phyloP scores from a whole-genome alignment of 2,329 filamentous ascomycete species.

The Phialophora chinensis region DNA sequence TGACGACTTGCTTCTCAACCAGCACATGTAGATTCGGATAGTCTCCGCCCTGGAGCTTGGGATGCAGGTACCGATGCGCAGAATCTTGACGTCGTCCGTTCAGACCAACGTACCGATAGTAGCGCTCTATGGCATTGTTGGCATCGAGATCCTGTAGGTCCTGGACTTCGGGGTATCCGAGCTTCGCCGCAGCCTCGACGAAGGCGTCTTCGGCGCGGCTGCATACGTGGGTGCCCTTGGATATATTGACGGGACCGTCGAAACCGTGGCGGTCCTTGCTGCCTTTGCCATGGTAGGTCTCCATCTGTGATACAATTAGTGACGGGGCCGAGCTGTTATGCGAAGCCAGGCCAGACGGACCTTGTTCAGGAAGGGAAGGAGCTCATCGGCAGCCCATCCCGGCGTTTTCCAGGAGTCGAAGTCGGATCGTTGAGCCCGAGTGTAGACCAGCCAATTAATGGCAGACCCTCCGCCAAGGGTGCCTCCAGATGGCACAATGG shows the following conservation, averaged over 20 bases:
- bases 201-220: conserved; percentile 56
- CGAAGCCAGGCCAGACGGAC: conserved; percentile 35
- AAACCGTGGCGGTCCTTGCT: conserved; percentile 57
- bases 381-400: conserved; percentile 60
- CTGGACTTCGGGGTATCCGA: conserved; percentile 59
- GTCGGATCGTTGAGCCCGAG: conserved; percentile 46
- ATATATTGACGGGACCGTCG: conserved; percentile 63
- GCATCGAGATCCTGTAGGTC: conserved; percentile 54
- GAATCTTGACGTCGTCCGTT: conserved; percentile 65
- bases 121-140: conserved; percentile 52
- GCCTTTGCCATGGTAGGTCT: conserved; percentile 61
- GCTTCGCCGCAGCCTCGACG: conserved; percentile 53
- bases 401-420: conserved; percentile 59
- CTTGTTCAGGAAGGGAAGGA: conserved; percentile 61
- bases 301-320: conserved; percentile 44
- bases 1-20: conserved; percentile 61
- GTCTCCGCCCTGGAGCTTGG: conserved; percentile 55
- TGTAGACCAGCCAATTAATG: conserved; percentile 64
- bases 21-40: conserved; percentile 67
- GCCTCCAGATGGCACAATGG: conserved; percentile 52
- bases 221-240: conserved; percentile 55
- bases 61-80: conserved; percentile 62
- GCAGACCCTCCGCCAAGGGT: conserved; percentile 68
- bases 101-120: conserved; percentile 56
- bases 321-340: not conserved